phyloP scores from a whole-genome alignment of 2,329 filamentous ascomycete species.

The Reticulascus tulasneorum region DNA sequence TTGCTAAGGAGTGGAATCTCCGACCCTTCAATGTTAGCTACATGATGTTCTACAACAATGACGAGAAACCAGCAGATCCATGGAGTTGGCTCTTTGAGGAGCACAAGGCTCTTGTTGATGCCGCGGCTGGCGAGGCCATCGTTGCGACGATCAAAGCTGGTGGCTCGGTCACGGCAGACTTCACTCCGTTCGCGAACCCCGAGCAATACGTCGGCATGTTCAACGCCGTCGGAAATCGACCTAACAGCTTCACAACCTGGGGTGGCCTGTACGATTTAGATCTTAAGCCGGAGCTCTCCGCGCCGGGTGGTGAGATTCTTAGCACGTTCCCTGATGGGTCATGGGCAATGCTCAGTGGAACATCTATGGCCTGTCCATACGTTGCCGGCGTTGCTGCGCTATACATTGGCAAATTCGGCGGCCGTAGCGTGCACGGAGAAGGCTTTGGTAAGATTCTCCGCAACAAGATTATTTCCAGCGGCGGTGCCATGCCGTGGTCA shows the following conservation, averaged over 20 bases:
- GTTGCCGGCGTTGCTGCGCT: conserved; percentile 36
- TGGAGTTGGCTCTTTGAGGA: conserved; percentile 11
- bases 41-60: conserved; percentile 58
- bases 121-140: conserved; percentile 20
- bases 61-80: conserved; percentile 21
- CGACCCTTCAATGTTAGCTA: conserved; percentile 53
- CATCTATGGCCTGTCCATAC: conserved; percentile 43
- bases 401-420: conserved; percentile 25
- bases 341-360: conserved; percentile 38
- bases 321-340: conserved; percentile 36
- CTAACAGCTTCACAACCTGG: conserved; percentile 38
- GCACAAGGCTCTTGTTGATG: conserved; percentile 23
- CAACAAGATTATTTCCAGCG: conserved; percentile 26
- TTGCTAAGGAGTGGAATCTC: conserved; percentile 48
- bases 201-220: conserved; percentile 2
- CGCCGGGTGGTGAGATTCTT: conserved; percentile 34
- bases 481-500: conserved; percentile 20
- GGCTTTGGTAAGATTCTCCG: conserved; percentile 21
- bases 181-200: conserved; percentile 10
- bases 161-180: conserved; percentile 36
- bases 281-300: conserved; percentile 37
- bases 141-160: conserved; percentile 29
- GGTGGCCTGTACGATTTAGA: conserved; percentile 36
- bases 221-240: conserved; percentile 4
- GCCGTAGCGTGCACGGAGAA: conserved; percentile 23